Conservation (phyloP, 176 grass and related monocot genomes). For the Eragrostis nindensis region DNA sequence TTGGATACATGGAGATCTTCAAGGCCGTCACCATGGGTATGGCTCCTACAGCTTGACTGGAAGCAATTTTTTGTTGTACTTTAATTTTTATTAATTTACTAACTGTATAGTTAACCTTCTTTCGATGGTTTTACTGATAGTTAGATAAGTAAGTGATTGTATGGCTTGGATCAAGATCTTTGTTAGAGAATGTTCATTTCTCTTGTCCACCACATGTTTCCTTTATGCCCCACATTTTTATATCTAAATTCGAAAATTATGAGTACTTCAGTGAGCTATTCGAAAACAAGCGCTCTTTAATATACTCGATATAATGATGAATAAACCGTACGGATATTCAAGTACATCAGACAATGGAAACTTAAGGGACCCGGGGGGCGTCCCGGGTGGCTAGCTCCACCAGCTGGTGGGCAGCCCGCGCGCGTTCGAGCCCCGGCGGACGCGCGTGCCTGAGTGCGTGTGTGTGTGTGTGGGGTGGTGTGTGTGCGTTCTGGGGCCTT, state of each 20-base stretch:
- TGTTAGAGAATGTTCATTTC: conserved; percentile 5
- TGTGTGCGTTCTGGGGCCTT: too few species aligned
- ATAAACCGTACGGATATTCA: conserved; percentile 1
- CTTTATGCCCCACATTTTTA: too few species aligned
- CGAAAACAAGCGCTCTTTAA: background rate
- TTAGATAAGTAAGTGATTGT: background rate
- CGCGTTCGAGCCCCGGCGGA: too few species aligned
- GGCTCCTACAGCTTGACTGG: conserved; percentile 27
- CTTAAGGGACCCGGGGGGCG: too few species aligned
- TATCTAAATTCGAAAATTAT: background rate
- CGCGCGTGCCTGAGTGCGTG: too few species aligned
- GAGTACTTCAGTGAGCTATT: background rate
- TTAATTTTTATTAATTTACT: background rate
- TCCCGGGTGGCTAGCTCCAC: too few species aligned
- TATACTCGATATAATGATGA: background rate
- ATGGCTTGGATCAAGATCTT: background rate
- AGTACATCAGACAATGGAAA: background rate
- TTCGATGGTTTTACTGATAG: background rate
- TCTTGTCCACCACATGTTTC: background rate
- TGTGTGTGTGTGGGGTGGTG: too few species aligned
- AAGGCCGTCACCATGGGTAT: conserved; percentile 51
- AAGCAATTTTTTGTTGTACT: background rate
- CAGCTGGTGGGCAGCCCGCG: too few species aligned
- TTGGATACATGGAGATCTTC: conserved; percentile 62
- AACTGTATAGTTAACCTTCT: background rate